phyloP scores from a whole-genome alignment of 2,329 filamentous ascomycete species.

The Mycosphaerelloides madeirae region DNA sequence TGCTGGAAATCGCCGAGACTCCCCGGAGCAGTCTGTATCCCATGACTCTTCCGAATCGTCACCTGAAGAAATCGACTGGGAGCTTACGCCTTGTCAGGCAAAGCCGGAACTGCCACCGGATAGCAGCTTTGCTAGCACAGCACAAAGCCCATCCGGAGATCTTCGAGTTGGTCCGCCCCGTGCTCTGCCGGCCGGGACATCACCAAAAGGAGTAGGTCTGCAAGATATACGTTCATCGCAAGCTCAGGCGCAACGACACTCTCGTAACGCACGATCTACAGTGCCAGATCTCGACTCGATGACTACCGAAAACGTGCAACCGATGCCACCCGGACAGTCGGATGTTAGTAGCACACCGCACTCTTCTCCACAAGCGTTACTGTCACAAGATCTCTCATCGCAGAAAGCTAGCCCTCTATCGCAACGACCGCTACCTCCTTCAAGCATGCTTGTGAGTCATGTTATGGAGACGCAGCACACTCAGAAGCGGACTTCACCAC shows the following conservation, averaged over 20 bases:
- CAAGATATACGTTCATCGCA: neutral
- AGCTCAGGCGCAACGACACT: too few species aligned
- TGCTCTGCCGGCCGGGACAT: constrained; percentile 2
- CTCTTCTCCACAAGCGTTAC: neutral
- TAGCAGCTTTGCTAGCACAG: neutral
- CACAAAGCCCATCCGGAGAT: neutral
- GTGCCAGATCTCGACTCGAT: too few species aligned
- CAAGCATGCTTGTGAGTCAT: too few species aligned
- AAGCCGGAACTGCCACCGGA: constrained; percentile 1
- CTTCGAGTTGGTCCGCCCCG: constrained; percentile 2
- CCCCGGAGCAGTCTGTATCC: neutral
- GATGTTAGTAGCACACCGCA: neutral
- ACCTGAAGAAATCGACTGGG: constrained; percentile 2
- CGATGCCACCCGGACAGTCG: neutral
- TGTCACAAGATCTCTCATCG: neutral
- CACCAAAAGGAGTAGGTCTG: neutral
- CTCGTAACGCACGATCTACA: too few species aligned
- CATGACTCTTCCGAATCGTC: neutral
- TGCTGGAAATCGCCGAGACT: neutral
- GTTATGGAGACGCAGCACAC: too few species aligned
- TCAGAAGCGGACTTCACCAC: too few species aligned
- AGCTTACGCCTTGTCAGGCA: neutral
- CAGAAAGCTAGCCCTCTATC: neutral
- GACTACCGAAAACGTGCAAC: too few species aligned
- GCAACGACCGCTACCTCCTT: too few species aligned